phyloP scores from a whole-genome alignment of 75 land plant genomes.

The Azolla pinnata region DNA sequence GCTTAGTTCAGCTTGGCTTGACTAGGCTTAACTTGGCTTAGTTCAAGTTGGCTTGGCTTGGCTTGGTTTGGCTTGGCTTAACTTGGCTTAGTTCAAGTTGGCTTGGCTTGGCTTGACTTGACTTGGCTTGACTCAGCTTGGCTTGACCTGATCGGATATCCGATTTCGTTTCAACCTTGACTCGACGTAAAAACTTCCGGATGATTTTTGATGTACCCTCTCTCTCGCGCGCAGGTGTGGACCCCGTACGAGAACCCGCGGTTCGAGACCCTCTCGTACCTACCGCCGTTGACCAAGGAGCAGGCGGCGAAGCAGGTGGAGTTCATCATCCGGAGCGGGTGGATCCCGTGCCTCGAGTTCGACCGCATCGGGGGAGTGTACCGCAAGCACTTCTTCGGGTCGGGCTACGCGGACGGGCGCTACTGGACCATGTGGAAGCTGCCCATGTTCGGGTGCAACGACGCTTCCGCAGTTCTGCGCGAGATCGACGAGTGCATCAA shows the following conservation, averaged over 20 bases:
- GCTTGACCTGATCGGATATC: too few relatives aligned
- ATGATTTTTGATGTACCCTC: too few relatives aligned
- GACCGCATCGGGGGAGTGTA: constrained; percentile 20
- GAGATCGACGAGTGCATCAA: constrained; percentile 51
- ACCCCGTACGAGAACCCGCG: constrained; percentile 32
- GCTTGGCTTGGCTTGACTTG: too few relatives aligned
- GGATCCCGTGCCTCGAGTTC: constrained; percentile 53
- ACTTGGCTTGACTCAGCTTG: too few relatives aligned
- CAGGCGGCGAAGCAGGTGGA: constrained; percentile 53
- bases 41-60: too few relatives aligned
- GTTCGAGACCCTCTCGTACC: constrained; percentile 52
- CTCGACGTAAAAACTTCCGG: too few relatives aligned
- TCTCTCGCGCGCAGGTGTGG: too few relatives aligned
- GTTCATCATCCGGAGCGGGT: constrained; percentile 23
- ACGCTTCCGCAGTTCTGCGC: constrained; percentile 39
- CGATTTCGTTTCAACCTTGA: too few relatives aligned
- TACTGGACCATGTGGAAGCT: constrained; percentile 92
- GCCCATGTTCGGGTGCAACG: constrained; percentile 85
- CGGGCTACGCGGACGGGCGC: constrained; percentile 75
- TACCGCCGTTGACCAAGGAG: constrained; percentile 32
- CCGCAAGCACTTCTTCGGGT: constrained; percentile 33
- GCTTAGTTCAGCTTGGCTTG: too few relatives aligned
- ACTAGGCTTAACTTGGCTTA: too few relatives aligned
- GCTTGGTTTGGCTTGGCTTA: too few relatives aligned
- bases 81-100: too few relatives aligned